Evolutionary conservation across 2,329 filamentous ascomycete species (phyloP), one percentile per base, ranked within the genome.

Genomic region (Pseudocercospora vitis): DNA sequence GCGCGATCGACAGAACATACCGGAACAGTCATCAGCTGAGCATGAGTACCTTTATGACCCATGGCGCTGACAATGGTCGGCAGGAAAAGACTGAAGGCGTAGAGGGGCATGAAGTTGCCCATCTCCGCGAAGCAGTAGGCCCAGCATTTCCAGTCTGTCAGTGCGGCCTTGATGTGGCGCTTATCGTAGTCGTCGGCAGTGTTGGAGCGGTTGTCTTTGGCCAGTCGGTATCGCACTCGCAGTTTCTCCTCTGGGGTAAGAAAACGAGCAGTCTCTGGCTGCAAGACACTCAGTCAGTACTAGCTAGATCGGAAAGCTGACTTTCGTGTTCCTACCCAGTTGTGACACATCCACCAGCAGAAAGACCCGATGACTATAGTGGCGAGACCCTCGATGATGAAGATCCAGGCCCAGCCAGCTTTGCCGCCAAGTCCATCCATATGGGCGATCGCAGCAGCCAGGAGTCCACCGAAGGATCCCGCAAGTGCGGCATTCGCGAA

Each of bases 141-240:
- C 71, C 84, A 92, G 29, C 86, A 94, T 75, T 95, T 95, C 85
- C 88, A 94, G 67, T 95, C 89, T 54, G 80, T 85, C 11, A 91
- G 32, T 7, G 61, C 57, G 24, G 61, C 57, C 16, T 40, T 44
- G 31, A 64, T 48, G 47, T 63, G 61, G 21, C 54, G 59, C 33
- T 53, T 57, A 23, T 62, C 56, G 48, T 61, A 63, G 12, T 64
- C 58, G 18, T 64, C 62, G 60, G 84, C 79, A 8, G 51, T 40
- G 28, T 52, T 58, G 14, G 52, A 52, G 35, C 59, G 58, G 18
- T 61, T 59, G 51, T 65, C 63, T 8, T 48, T 47, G 5, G 53
- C 48, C 14, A 65, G 56, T 12, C 63, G 58, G 16, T 54, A 48
- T n/a, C 50, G 55, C 11, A 64, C 49, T 8, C 60, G 58, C 8